A percentile compares a stretch with the other conserved stretches of the same genome.
These are phyloP conservation scores for Sphagnum contortum DNA, from an alignment of 225 moss, liverwort and hornwort species.

Conservation along the genomic window DNA sequence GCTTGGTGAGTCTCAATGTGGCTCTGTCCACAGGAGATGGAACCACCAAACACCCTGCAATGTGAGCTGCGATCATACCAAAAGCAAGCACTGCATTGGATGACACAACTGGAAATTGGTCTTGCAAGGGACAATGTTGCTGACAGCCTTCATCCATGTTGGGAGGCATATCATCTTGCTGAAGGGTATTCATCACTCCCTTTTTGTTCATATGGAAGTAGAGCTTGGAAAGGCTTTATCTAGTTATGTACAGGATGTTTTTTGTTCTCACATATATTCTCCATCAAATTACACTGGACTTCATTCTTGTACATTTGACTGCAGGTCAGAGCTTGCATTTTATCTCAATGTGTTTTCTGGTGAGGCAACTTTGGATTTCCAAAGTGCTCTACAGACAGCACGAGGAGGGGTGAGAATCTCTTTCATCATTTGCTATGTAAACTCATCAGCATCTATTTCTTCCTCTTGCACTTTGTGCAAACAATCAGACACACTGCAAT, in stretches of 20 bases:
- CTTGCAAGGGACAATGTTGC: conserved; percentile 53
- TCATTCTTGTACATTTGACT: not conserved
- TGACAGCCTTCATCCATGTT: conserved; percentile 83
- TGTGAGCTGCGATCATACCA: conserved; percentile 84
- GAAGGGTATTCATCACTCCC: conserved; percentile 32
- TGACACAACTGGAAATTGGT: conserved; percentile 72
- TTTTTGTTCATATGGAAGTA: not conserved
- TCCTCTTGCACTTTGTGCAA: no score
- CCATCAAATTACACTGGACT: no score
- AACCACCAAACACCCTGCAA: conserved; percentile 40
- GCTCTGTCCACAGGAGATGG: conserved; percentile 59
- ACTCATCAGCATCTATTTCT: no score
- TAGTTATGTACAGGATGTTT: not conserved
- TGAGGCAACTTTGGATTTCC: conserved; percentile 74
- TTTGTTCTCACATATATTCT: not conserved
- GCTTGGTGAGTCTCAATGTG: not conserved
- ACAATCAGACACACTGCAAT: no score
- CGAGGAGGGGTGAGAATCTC: conserved; percentile 58
- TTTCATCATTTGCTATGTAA: no score
- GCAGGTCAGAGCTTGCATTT: conserved; percentile 53
- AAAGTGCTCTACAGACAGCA: conserved; percentile 72
- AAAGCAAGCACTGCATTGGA: conserved; percentile 87
- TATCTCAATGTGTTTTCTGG: conserved; percentile 89
- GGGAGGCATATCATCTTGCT: conserved; percentile 75
- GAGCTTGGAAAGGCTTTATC: conserved; percentile 1